Conservation (phyloP, 2,329 filamentous ascomycete species). For the Aaosphaeria arxii region DNA sequence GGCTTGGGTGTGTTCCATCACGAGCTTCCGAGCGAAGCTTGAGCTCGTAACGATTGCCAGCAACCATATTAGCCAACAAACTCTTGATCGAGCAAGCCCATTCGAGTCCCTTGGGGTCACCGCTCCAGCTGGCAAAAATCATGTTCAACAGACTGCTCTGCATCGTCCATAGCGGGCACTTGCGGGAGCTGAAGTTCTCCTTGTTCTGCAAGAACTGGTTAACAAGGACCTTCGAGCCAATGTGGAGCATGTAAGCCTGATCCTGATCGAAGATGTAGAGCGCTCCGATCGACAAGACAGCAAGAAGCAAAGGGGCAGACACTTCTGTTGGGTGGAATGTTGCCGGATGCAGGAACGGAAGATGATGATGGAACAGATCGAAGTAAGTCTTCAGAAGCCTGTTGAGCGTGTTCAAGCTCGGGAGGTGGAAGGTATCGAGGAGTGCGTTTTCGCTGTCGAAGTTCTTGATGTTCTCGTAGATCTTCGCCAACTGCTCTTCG, state of each 20-base stretch:
- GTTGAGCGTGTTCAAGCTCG: slow-evolving; percentile 77
- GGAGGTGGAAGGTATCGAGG: slow-evolving; percentile 85
- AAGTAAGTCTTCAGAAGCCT: slow-evolving; percentile 95
- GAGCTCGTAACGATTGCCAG: slow-evolving; percentile 92
- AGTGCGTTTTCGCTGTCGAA: slow-evolving; percentile 80
- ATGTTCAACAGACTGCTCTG: slow-evolving; percentile 96
- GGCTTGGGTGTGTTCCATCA: slow-evolving; percentile 69
- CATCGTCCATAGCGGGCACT: slow-evolving; percentile 98
- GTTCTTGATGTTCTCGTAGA: slow-evolving; percentile 80
- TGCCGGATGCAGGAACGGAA: slow-evolving; percentile 90
- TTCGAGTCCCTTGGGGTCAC: slow-evolving; percentile 93
- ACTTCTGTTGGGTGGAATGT: slow-evolving; percentile 81
- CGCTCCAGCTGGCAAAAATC: slow-evolving; percentile 99
- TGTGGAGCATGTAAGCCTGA: slow-evolving; percentile 94
- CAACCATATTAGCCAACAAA: slow-evolving; percentile 96
- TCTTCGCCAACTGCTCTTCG: slow-evolving; percentile 80
- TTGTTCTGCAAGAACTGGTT: slow-evolving; percentile 98
- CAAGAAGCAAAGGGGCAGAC: slow-evolving; percentile 79
- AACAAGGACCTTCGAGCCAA: slow-evolving; percentile 94
- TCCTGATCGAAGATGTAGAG: slow-evolving; percentile 97
- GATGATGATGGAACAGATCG: slow-evolving; percentile 91
- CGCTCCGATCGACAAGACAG: slow-evolving; percentile 91
- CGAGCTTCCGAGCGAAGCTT: slow-evolving; percentile 90
- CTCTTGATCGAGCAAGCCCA: slow-evolving; percentile 99
- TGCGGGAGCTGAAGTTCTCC: slow-evolving; percentile 96